Evolutionary conservation across 495 filamentous ascomycete genomes (phyloP).

Genomic region (Darksidea phi): DNA sequence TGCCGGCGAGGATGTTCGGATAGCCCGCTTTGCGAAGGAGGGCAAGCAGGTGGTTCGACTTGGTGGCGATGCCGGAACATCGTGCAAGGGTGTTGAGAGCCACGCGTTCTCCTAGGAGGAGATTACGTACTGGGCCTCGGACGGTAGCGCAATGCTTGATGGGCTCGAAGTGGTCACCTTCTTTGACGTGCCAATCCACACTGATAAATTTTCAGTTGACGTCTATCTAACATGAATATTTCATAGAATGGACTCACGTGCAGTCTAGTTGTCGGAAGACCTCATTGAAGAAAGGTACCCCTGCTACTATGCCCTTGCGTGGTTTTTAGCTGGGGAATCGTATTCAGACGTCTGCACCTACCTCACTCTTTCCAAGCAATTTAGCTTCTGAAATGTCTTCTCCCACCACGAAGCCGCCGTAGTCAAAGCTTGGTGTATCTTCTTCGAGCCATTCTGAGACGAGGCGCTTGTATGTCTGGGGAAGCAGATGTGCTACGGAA

Average conservation of each 20-base stretch:
- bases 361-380: constrained; percentile 80
- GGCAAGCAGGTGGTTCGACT: constrained; percentile 52
- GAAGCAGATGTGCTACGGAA: constrained; percentile 76
- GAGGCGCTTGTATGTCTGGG: constrained; percentile 74
- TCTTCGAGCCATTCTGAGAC: constrained; percentile 87
- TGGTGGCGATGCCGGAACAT: constrained; percentile 88
- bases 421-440: constrained; percentile 94
- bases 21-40: constrained; percentile 66
- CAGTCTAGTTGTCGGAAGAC: constrained; percentile 88
- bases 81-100: constrained; percentile 88
- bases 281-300: constrained; percentile 93
- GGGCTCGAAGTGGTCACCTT: constrained; percentile 66
- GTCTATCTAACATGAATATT: background rate
- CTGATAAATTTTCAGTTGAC: constrained; percentile 41
- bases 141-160: constrained; percentile 73
- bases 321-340: background rate
- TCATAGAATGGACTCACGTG: constrained; percentile 50
- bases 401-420: constrained; percentile 95
- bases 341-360: constrained; percentile 35
- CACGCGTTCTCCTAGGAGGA: constrained; percentile 89
- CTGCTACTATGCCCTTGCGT: constrained; percentile 71
- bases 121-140: constrained; percentile 75
- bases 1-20: constrained; percentile 83
- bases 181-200: constrained; percentile 80
- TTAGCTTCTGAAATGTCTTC: constrained; percentile 72